phyloP scores from a whole-genome alignment of 305 asterid genomes.

The Solanum hybrid region DNA sequence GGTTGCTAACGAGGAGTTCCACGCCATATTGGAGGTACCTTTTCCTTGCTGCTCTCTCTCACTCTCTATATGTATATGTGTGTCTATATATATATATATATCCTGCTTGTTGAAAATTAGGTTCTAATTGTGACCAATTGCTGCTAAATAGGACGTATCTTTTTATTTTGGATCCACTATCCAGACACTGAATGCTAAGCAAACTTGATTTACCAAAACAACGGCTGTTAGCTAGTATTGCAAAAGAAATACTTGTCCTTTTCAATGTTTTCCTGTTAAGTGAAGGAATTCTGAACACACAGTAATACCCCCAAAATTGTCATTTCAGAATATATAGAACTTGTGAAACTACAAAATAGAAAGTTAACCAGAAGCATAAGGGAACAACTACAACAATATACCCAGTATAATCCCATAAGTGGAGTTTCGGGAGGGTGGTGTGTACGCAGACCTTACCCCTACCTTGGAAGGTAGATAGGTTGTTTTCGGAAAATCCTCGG shows the following conservation, averaged over 20 bases:
- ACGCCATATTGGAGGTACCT: slow-evolving; percentile 82
- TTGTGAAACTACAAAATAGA: not conserved
- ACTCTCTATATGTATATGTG: not conserved
- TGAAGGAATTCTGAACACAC: not conserved
- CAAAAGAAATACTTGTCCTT: not conserved
- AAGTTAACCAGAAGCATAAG: not conserved
- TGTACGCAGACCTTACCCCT: not conserved
- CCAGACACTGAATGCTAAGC: not conserved
- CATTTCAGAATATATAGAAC: not conserved
- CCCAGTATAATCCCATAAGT: not conserved
- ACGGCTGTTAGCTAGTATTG: not conserved
- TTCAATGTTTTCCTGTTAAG: not conserved
- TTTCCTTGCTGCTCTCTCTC: not conserved
- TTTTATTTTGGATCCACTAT: not conserved
- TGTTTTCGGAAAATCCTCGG: not conserved
- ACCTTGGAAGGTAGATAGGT: not conserved
- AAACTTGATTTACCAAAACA: not conserved
- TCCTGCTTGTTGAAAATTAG: not conserved
- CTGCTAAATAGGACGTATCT: not conserved
- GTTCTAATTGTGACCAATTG: not conserved
- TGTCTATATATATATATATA: not conserved
- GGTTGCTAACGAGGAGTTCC: slow-evolving; percentile 91
- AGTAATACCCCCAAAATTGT: not conserved
- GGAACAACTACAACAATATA: not conserved
- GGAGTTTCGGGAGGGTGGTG: not conserved